A percentile compares a stretch with the other conserved stretches of the same genome.
Conservation (phyloP, 2,329 filamentous ascomycete species). For the Fusarium sp. region DNA sequence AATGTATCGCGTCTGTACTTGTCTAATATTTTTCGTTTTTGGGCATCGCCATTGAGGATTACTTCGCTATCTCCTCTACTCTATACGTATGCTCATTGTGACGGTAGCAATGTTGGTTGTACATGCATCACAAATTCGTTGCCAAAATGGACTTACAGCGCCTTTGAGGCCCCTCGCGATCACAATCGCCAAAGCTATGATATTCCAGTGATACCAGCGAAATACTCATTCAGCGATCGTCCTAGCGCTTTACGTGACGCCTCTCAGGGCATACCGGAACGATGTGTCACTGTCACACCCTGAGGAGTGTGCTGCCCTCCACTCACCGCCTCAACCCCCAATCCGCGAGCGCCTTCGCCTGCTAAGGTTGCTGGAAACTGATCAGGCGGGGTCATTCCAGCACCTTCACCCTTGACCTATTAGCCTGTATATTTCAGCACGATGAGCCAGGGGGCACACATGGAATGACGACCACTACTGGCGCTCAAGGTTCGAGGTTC, state of each 20-base stretch:
- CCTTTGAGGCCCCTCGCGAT: constrained; percentile 21
- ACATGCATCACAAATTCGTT: constrained; percentile 32
- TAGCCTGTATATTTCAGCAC: constrained; percentile 47
- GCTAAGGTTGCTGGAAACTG: constrained; percentile 28
- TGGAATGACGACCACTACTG: constrained; percentile 33
- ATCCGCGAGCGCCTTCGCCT: constrained; percentile 35
- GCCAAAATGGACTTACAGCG: constrained; percentile 18
- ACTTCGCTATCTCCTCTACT: constrained; percentile 8
- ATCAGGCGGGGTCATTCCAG: constrained; percentile 46
- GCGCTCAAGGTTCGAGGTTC: constrained; percentile 16
- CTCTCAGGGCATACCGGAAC: constrained; percentile 41
- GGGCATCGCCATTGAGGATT: constrained; percentile 1
- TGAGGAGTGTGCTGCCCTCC: constrained; percentile 30
- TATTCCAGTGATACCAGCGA: constrained; percentile 46
- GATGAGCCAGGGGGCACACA: constrained; percentile 32
- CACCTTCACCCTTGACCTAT: constrained; percentile 45
- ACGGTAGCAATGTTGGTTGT: constrained; percentile 14
- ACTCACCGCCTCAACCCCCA: constrained; percentile 39
- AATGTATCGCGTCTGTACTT: constrained; percentile 42
- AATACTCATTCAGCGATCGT: constrained; percentile 36
- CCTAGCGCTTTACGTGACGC: constrained; percentile 41
- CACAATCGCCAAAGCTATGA: constrained; percentile 31
- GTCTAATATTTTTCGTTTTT: constrained; percentile 31
- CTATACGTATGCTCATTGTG: constrained; percentile 4
- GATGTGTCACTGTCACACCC: constrained; percentile 43